Conservation (phyloP, 306 rosid species). For the Parietaria judaica region DNA sequence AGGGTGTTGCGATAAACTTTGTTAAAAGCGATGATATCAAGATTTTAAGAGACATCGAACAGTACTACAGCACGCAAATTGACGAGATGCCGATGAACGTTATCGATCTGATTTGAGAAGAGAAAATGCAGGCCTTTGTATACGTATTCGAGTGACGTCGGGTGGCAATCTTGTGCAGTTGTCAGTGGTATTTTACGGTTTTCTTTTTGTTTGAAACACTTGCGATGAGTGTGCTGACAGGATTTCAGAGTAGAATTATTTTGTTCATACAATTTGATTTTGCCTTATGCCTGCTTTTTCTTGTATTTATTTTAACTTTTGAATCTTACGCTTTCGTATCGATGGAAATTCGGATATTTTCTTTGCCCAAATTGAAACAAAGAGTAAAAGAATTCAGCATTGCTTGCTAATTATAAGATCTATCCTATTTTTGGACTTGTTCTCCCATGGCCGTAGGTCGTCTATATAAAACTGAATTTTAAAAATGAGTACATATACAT, state of each 20-base stretch:
- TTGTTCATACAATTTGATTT: neutral
- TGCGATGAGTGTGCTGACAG: neutral
- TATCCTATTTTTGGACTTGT: no score
- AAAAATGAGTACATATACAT: no score
- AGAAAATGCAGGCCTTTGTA: conserved; percentile 9
- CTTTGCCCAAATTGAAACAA: no score
- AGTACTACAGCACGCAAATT: conserved; percentile 94
- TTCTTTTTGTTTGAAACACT: neutral
- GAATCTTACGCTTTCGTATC: no score
- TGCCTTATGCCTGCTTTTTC: no score
- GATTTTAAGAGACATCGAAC: conserved; percentile 91
- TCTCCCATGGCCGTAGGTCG: no score
- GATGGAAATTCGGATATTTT: no score
- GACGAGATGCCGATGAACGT: conserved; percentile 99
- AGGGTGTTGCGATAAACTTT: conserved; percentile 99
- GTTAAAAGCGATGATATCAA: conserved; percentile 95
- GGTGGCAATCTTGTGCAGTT: conserved; percentile 14
- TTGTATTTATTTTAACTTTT: no score
- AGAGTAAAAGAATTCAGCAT: no score
- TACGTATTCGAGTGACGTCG: conserved; percentile 24
- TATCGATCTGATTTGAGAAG: conserved; percentile 68
- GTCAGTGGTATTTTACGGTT: conserved; percentile 3
- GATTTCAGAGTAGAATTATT: neutral
- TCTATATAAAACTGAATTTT: no score
- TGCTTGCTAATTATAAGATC: no score